These are phyloP conservation scores for Biscogniauxia mediterranea DNA, from an alignment of 2,329 filamentous ascomycete species.

Conservation along the genomic window DNA sequence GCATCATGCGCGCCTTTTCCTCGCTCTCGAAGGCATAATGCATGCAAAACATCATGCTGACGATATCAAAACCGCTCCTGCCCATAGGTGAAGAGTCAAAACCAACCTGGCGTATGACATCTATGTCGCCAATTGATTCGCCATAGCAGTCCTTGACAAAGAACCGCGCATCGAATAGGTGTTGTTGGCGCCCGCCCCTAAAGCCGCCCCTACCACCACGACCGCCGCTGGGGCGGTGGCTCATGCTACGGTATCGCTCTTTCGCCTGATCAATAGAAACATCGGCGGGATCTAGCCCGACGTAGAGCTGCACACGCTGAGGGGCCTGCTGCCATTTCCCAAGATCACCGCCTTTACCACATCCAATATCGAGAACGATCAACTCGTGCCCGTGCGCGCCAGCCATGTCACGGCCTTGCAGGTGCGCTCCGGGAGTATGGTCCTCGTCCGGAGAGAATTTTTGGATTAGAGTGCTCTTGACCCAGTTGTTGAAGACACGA, in stretches of 20 bases:
- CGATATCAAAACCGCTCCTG: conserved; percentile 86
- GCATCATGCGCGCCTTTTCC: conserved; percentile 84
- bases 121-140: conserved; percentile 76
- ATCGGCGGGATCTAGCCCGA: conserved; percentile 90
- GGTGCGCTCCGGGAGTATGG: conserved; percentile 59
- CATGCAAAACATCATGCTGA: conserved; percentile 99
- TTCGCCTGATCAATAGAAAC: conserved; percentile 87
- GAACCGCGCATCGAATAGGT: conserved; percentile 82
- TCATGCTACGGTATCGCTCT: conserved; percentile 77
- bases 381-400: conserved; percentile 57
- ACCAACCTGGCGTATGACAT: conserved; percentile 80
- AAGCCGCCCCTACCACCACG: conserved; percentile 48
- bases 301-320: conserved; percentile 88
- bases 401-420: conserved; percentile 43
- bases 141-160: conserved; percentile 90
- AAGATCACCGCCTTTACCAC: conserved; percentile 93
- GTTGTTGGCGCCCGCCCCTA: conserved; percentile 46
- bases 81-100: conserved; percentile 76
- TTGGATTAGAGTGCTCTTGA: conserved; percentile 96
- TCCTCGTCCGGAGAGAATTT: conserved; percentile 87
- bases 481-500: conserved; percentile 96
- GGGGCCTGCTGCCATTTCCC: conserved; percentile 95
- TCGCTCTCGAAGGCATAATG: conserved; percentile 98
- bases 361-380: conserved; percentile 88
- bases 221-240: conserved; percentile 52